Evolutionary conservation across 192 early-diverging fungal species (phyloP).

Genomic region (Entomortierella parvispora): DNA sequence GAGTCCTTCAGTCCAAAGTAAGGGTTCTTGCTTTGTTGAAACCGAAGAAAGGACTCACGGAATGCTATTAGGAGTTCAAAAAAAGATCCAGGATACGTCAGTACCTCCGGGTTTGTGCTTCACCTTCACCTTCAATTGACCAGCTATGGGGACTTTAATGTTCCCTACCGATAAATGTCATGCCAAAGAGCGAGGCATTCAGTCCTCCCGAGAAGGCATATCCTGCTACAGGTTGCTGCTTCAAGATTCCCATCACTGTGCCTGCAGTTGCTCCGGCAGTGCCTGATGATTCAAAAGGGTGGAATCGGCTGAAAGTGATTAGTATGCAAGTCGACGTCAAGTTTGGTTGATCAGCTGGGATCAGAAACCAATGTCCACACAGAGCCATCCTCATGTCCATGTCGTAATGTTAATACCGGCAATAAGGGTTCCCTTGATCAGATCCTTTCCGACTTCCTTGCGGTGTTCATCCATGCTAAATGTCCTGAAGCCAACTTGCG

Average conservation of each 20-base stretch:
- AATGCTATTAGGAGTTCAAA: slow-evolving; percentile 45
- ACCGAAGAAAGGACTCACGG: slow-evolving; percentile 68
- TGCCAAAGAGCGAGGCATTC: slow-evolving; percentile 60
- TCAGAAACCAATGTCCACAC: too few relatives aligned
- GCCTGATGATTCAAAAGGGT: too few relatives aligned
- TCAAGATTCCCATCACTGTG: slow-evolving; percentile 53
- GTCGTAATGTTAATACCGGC: slow-evolving; percentile 14
- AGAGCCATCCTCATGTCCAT: not conserved
- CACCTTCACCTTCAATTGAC: not conserved
- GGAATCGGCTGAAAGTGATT: too few relatives aligned
- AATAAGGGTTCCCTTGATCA: slow-evolving; percentile 34
- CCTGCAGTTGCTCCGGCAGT: slow-evolving; percentile 55
- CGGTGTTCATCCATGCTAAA: not conserved
- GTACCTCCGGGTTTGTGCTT: not conserved
- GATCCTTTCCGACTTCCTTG: slow-evolving; percentile 39
- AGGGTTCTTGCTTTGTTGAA: slow-evolving; percentile 63
- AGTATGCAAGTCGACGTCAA: too few relatives aligned
- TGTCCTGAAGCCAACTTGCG: too few relatives aligned
- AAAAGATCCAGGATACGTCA: not conserved
- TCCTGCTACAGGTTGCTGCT: slow-evolving; percentile 53
- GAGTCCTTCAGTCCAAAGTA: slow-evolving; percentile 64
- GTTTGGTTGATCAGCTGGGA: too few relatives aligned
- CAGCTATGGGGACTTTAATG: not conserved
- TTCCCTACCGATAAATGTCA: slow-evolving; percentile 62
- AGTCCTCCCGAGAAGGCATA: slow-evolving; percentile 58